Percentiles rank a stretch among this genome's conserved stretches.
Conservation (phyloP, 2,329 filamentous ascomycete species). For the Paraphaeosphaeria sporulosa region DNA sequence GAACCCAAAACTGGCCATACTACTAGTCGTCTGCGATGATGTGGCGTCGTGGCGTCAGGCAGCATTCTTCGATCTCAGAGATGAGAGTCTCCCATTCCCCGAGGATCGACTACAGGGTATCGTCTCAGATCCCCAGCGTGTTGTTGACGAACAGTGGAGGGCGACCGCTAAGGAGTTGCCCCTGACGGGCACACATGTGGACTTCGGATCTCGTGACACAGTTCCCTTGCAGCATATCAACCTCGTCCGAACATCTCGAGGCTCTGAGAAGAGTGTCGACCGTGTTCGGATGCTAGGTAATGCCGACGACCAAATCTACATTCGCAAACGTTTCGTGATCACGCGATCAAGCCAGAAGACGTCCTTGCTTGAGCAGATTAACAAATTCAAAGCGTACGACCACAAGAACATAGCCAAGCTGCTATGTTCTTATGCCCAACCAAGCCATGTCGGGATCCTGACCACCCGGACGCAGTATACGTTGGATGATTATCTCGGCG, state of each 20-base stretch:
- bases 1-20: slow-evolving; percentile 48
- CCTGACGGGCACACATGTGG: slow-evolving; percentile 46
- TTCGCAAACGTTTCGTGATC: slow-evolving; percentile 48
- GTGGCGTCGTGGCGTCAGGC: slow-evolving; percentile 49
- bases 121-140: slow-evolving; percentile 46
- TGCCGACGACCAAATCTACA: slow-evolving; percentile 42
- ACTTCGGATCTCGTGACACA: slow-evolving; percentile 46
- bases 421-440: slow-evolving; percentile 49
- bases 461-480: slow-evolving; percentile 44
- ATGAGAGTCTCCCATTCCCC: slow-evolving; percentile 47
- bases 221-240: slow-evolving; percentile 47
- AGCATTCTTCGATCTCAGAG: slow-evolving; percentile 47
- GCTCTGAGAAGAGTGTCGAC: slow-evolving; percentile 47
- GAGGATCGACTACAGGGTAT: slow-evolving; percentile 49
- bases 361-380: slow-evolving; percentile 46
- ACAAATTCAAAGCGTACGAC: slow-evolving; percentile 47
- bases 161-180: slow-evolving; percentile 50
- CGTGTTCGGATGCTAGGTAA: slow-evolving; percentile 45
- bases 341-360: slow-evolving; percentile 46
- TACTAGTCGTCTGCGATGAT: slow-evolving; percentile 50
- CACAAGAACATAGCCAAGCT: slow-evolving; percentile 50
- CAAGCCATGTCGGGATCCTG: slow-evolving; percentile 46
- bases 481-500: slow-evolving; percentile 48
- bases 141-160: slow-evolving; percentile 51
- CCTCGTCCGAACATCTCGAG: slow-evolving; percentile 39